Evolutionary conservation across 2,329 filamentous ascomycete species (phyloP).

Genomic region (Aspergillus sojae): DNA sequence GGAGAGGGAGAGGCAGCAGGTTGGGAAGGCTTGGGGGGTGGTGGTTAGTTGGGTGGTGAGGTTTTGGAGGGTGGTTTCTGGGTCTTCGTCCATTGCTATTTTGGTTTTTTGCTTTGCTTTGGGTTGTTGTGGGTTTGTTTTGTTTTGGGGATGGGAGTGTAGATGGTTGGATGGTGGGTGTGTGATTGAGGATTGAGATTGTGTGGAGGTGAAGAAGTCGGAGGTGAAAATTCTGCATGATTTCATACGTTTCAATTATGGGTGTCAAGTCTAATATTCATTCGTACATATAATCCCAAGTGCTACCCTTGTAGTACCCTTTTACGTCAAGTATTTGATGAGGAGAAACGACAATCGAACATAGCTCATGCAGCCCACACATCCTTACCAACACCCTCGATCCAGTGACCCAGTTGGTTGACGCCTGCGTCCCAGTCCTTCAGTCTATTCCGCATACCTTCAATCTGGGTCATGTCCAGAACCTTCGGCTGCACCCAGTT

Average conservation of each 20-base stretch:
- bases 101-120: not conserved
- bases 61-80: not conserved
- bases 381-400: slow-evolving; percentile 89
- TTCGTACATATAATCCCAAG: slow-evolving; percentile 3
- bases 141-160: not conserved
- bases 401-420: slow-evolving; percentile 95
- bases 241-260: not conserved
- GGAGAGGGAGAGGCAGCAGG: slow-evolving; percentile 34
- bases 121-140: not conserved
- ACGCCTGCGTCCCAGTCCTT: slow-evolving; percentile 96
- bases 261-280: slow-evolving; percentile 5
- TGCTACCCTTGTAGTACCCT: slow-evolving; percentile 3
- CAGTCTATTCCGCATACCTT: slow-evolving; percentile 82
- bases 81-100: not conserved
- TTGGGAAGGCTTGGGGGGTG: slow-evolving; percentile 27
- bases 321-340: slow-evolving; percentile 3
- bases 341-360: slow-evolving; percentile 3
- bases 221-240: not conserved
- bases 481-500: slow-evolving; percentile 99
- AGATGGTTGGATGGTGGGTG: not conserved
- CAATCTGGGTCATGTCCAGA: slow-evolving; percentile 91
- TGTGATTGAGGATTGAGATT: not conserved
- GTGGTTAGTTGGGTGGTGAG: slow-evolving; percentile 14
- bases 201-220: not conserved
- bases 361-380: slow-evolving; percentile 79